phyloP scores from a whole-genome alignment of 331 rosid species.

The Acacia pycnantha region DNA sequence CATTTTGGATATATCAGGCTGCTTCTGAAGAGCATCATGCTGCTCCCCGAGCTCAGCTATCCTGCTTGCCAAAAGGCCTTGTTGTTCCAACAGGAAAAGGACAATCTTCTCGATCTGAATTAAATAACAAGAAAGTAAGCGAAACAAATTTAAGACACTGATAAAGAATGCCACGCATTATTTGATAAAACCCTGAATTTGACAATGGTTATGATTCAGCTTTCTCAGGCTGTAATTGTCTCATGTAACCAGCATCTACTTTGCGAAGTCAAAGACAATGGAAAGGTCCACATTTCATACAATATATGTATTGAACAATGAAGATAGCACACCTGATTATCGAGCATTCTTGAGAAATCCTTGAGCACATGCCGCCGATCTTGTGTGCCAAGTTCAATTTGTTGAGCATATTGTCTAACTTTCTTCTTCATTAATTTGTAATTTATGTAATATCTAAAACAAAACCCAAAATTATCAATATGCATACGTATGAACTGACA shows the following conservation, averaged over 20 bases:
- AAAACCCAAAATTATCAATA: slow-evolving; percentile 17
- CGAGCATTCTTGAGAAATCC: slow-evolving; percentile 92
- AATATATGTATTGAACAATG: slow-evolving; percentile 1
- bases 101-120: slow-evolving; percentile 84
- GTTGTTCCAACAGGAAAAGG: slow-evolving; percentile 87
- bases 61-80: slow-evolving; percentile 82
- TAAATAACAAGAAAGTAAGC: slow-evolving; percentile 10
- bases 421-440: slow-evolving; percentile 88
- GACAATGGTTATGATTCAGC: not conserved
- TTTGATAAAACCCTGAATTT: not conserved
- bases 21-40: slow-evolving; percentile 53
- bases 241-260: not conserved
- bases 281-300: not conserved
- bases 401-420: slow-evolving; percentile 72
- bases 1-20: slow-evolving; percentile 62
- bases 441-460: slow-evolving; percentile 75
- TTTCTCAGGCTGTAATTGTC: not conserved
- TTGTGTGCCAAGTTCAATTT: slow-evolving; percentile 73
- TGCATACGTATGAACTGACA: slow-evolving; percentile 15
- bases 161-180: slow-evolving; percentile 24
- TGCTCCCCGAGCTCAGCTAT: slow-evolving; percentile 63
- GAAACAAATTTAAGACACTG: slow-evolving; percentile 10
- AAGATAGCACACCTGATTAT: slow-evolving; percentile 59
- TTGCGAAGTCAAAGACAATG: not conserved
- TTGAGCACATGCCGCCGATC: slow-evolving; percentile 77